phyloP scores from a whole-genome alignment of 2,329 filamentous ascomycete species.

The Pezicula neosporulosa region DNA sequence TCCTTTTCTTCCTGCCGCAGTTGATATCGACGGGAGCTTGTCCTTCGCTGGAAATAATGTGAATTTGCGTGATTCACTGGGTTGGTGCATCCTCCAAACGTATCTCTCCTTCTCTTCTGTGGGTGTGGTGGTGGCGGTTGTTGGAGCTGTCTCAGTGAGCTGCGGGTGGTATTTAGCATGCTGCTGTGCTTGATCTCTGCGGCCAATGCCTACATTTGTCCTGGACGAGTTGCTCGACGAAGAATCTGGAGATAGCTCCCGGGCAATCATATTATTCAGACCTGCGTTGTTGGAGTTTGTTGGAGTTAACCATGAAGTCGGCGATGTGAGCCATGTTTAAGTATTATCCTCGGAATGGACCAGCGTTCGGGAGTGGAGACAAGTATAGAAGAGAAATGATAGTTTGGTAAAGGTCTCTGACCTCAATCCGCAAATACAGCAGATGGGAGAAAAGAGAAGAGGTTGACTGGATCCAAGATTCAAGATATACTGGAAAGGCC shows the following conservation, averaged over 20 bases:
- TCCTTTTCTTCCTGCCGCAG: conserved; percentile 38
- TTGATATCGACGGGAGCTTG: conserved; percentile 17
- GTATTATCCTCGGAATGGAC: no score
- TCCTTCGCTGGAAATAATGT: conserved; percentile 56
- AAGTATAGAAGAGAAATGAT: no score
- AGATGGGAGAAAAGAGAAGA: no score
- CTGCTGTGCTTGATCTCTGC: conserved; percentile 1
- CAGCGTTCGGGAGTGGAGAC: no score
- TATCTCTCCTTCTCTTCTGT: conserved; percentile 42
- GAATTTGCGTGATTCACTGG: conserved; percentile 50
- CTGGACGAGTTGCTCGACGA: conserved; percentile 24
- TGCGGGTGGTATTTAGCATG: not conserved
- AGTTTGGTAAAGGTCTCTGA: not conserved
- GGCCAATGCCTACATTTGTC: conserved; percentile 28
- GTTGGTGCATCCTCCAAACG: conserved; percentile 56
- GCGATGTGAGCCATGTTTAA: conserved; percentile 57
- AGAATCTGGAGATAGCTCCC: conserved; percentile 38
- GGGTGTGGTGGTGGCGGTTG: conserved; percentile 1
- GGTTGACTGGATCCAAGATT: no score
- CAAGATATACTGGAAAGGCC: no score
- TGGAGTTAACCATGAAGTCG: conserved; percentile 46
- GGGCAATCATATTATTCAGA: conserved; percentile 47
- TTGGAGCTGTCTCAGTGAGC: not conserved
- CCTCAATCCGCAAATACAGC: no score
- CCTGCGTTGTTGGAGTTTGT: conserved; percentile 27